Base-by-base conservation (phyloP, 441 rosid genomes). In the Breynia disticha region DNA sequence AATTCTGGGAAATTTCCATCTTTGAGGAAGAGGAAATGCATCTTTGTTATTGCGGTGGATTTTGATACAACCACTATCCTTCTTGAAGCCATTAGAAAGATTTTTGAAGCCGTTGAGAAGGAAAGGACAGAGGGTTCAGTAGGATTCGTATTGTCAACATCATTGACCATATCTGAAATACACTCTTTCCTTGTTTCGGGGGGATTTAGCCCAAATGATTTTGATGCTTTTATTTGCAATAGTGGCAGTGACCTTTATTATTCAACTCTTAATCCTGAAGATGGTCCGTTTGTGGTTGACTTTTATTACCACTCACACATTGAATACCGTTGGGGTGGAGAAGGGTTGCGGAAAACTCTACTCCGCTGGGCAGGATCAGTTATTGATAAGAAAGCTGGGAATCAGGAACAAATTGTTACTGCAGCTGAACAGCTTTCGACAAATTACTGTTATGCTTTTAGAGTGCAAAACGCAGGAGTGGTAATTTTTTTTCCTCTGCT, bases 221-320 rank as follows among this genome's bases (percentile, higher is more conserved):
- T 88, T 54, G 95, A 86, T 70, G 97, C 90, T 57, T 84, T 79
- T 61, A 81, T 93, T 56, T 88, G 98, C 68, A 93, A 80, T 51
- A 88, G 97, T 62, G 98, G 98, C 16, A 78, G 95, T 52, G 97
- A 86, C 42, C 80, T 93, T 64, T 89, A 82, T 72, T 84, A 88
- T 68, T 79, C 97, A 37, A 70, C 86, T 54, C 55, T 68, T 49
- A 82, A 59, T 65, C 57, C 81, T 3, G 94, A 82, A 67, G 90
- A 72, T 32, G 62, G 68, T 50, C 58, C 85, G 4, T 85, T 80
- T 52, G 67, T 69, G 16, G 72, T 80, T 8, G 98, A 90, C 73
- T 62, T 76, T 46, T 83, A 90, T 68, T 90, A 87, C 65, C 95
- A 83, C 61, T 87, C 88, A 1, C 98, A 85, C 65, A 61, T 79